These are phyloP conservation scores for Hygrocybe punicea DNA, from an alignment of 768 basidiomycete genomes.

Conservation along the genomic window DNA sequence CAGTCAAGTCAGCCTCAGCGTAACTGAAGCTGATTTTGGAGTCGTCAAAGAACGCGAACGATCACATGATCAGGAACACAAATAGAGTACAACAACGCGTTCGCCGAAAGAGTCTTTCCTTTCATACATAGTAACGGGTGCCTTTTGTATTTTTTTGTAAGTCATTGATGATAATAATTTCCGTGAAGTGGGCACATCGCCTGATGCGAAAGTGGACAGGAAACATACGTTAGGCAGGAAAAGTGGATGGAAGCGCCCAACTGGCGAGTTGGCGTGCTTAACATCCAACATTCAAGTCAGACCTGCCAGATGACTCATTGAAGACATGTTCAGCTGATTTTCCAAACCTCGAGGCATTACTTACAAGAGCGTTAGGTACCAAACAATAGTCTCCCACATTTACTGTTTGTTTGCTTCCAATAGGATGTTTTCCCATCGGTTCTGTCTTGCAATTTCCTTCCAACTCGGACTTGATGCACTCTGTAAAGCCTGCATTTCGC, in stretches of 20 bases:
- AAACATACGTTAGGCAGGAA: no score
- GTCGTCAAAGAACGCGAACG: slow-evolving; percentile 15
- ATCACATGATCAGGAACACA: slow-evolving; percentile 15
- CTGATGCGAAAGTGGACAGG: no score
- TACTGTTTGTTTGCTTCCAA: background rate
- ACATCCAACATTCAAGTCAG: no score
- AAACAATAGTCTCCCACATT: background rate
- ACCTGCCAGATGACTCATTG: no score
- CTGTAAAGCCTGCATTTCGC: slow-evolving; percentile 17
- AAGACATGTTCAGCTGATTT: no score
- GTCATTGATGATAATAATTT: no score
- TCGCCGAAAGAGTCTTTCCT: background rate
- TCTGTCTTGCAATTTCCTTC: slow-evolving; percentile 41
- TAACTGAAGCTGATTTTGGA: slow-evolving; percentile 17
- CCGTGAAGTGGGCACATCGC: no score
- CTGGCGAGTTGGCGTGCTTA: no score
- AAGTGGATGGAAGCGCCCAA: no score
- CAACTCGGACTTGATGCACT: slow-evolving; percentile 29
- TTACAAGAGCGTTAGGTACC: background rate
- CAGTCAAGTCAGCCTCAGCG: slow-evolving; percentile 17
- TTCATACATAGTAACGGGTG: no score
- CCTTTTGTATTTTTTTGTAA: no score
- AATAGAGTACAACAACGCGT: slow-evolving; percentile 12
- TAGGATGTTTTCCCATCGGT: slow-evolving; percentile 36
- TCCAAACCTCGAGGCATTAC: background rate